phyloP scores from a whole-genome alignment of 2,329 filamentous ascomycete genomes.

The Monosporascus sp. region DNA sequence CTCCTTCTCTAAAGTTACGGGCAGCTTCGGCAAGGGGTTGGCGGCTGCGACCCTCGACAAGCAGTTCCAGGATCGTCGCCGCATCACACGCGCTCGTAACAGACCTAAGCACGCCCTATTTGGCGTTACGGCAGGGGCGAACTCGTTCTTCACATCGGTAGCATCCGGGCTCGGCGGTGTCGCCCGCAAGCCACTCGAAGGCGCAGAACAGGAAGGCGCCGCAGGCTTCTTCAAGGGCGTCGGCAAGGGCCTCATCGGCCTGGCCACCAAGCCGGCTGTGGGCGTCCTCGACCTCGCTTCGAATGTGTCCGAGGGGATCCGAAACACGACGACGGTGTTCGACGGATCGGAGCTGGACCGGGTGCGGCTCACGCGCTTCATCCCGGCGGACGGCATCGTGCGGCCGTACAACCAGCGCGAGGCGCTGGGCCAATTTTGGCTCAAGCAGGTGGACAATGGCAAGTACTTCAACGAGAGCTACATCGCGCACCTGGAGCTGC shows the following conservation, averaged over 20 bases:
- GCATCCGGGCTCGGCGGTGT: conserved; percentile 91
- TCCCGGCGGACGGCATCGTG: conserved; percentile 87
- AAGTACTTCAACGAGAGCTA: conserved; percentile 98
- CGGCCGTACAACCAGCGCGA: conserved; percentile 92
- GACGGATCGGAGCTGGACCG: conserved; percentile 92
- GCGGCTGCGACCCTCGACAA: conserved; percentile 95
- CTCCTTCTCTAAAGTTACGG: conserved; percentile 96
- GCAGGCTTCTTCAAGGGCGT: conserved; percentile 96
- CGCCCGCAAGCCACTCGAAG: conserved; percentile 88
- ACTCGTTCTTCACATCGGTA: conserved; percentile 87
- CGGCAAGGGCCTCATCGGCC: conserved; percentile 85
- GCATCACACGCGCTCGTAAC: conserved; percentile 89
- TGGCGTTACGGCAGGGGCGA: conserved; percentile 90
- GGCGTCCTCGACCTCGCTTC: conserved; percentile 95
- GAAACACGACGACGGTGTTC: conserved; percentile 98
- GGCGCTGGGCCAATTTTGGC: conserved; percentile 95
- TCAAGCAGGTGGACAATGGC: conserved; percentile 96
- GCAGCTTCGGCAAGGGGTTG: conserved; percentile 92
- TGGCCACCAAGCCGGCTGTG: conserved; percentile 96
- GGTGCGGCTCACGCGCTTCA: conserved; percentile 87
- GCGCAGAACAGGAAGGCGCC: conserved; percentile 90
- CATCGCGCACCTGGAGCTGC: conserved; percentile 91
- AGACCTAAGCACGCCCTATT: conserved; percentile 95
- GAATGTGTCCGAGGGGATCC: conserved; percentile 94
- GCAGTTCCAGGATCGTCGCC: conserved; percentile 93